These are phyloP conservation scores for Zychaea mexicana DNA, from an alignment of 371 early-diverging fungal species.

Conservation along the genomic window DNA sequence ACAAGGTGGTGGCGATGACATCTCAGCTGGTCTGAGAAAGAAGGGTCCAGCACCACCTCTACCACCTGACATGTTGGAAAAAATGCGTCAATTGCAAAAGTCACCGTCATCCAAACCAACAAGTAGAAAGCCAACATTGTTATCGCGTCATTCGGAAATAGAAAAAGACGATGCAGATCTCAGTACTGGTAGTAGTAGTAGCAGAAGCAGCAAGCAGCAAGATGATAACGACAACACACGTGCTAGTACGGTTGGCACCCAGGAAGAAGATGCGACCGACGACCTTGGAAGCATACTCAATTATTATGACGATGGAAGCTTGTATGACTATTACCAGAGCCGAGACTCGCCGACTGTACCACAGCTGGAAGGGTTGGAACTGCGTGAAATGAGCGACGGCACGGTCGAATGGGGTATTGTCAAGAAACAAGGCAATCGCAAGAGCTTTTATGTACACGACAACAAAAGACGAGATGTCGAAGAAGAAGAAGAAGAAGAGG, in stretches of 20 bases:
- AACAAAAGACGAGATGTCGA: neutral
- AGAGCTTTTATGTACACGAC: slow-evolving; percentile 21
- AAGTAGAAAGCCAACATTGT: neutral
- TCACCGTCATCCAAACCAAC: neutral
- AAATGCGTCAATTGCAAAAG: slow-evolving; percentile 2
- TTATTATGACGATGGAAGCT: slow-evolving; percentile 21
- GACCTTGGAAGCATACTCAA: slow-evolving; percentile 3
- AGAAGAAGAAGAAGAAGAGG: slow-evolving; percentile 22
- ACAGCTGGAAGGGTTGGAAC: slow-evolving; percentile 29
- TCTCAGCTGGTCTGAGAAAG: slow-evolving; percentile 3
- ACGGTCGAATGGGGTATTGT: slow-evolving; percentile 36
- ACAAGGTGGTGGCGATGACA: neutral
- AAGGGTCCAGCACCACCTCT: slow-evolving; percentile 2
- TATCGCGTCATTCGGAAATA: neutral
- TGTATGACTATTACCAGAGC: slow-evolving; percentile 21
- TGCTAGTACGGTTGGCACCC: neutral
- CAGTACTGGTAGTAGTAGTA: neutral
- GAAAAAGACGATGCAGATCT: neutral
- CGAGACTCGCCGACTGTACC: slow-evolving; percentile 7
- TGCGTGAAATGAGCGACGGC: slow-evolving; percentile 37
- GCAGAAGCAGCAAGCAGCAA: neutral
- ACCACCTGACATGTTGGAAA: slow-evolving; percentile 5
- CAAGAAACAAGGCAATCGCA: slow-evolving; percentile 32
- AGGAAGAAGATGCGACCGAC: neutral
- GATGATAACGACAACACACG: neutral